Percentiles rank a stretch among this genome's conserved stretches.
Evolutionary conservation across 2,329 filamentous ascomycete species (phyloP).

Genomic region (Botryosphaeria dothidea): DNA sequence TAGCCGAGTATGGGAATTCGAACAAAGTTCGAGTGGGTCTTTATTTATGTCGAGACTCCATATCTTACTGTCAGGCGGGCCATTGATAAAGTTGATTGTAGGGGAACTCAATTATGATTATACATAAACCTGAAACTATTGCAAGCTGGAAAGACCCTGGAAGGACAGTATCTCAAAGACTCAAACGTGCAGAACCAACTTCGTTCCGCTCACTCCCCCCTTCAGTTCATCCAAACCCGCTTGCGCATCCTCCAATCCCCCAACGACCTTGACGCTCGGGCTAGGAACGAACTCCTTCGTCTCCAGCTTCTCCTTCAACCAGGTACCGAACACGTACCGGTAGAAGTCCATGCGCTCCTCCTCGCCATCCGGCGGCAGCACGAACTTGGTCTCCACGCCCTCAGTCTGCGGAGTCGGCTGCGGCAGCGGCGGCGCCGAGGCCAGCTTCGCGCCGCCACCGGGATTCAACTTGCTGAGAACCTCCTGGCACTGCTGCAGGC

Average conservation of each 20-base stretch:
- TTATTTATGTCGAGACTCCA: too few relatives aligned
- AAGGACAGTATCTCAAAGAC: too few relatives aligned
- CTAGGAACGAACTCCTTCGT: constrained; percentile 26
- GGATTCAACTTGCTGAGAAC: constrained; percentile 24
- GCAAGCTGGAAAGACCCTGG: too few relatives aligned
- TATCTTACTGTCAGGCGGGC: too few relatives aligned
- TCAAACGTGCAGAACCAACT: constrained; percentile 33
- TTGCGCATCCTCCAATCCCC: constrained; percentile 22
- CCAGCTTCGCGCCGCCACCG: constrained; percentile 21
- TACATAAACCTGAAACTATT: too few relatives aligned
- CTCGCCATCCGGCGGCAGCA: constrained; percentile 21
- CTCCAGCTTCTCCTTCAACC: constrained; percentile 26
- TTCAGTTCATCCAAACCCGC: constrained; percentile 27
- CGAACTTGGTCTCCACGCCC: constrained; percentile 24
- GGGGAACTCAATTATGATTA: too few relatives aligned
- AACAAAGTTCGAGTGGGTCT: background rate
- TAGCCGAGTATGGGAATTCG: background rate
- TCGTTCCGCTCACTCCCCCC: constrained; percentile 26
- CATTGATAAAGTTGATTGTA: too few relatives aligned
- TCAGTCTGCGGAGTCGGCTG: constrained; percentile 20
- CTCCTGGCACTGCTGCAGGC: constrained; percentile 12
- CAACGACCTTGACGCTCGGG: constrained; percentile 25
- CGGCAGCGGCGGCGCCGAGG: constrained; percentile 18
- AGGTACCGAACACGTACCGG: constrained; percentile 23
- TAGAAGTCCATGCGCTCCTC: constrained; percentile 21